Evolutionary conservation across 1,139 yeast species (phyloP).

Genomic region (Protomyces lactucae-debilis): DNA sequence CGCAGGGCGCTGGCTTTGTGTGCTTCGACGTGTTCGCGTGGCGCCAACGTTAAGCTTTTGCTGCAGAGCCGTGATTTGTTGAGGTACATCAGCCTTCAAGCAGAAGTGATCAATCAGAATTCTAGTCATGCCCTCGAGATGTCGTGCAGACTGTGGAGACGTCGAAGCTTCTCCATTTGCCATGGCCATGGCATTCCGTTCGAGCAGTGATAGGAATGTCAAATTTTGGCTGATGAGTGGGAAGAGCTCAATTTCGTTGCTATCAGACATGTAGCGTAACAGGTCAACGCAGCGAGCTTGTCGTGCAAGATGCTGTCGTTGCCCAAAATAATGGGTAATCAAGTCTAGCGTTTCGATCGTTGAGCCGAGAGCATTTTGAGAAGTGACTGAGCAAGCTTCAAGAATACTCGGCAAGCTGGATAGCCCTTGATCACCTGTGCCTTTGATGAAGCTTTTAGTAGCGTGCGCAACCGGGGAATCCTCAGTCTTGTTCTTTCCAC

Average conservation of each 20-base stretch:
- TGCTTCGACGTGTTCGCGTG: constrained; percentile 4
- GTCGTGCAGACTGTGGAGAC: constrained; percentile 1
- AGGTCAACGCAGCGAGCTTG: constrained; percentile 19
- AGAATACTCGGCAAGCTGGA: constrained; percentile 10
- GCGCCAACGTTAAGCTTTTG: not conserved
- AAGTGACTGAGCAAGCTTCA: constrained; percentile 14
- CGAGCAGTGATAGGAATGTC: constrained; percentile 7
- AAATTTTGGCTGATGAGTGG: constrained; percentile 3
- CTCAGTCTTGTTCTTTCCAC: constrained; percentile 4
- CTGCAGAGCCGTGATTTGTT: constrained; percentile 11
- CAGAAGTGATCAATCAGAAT: constrained; percentile 17
- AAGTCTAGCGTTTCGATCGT: constrained; percentile 13
- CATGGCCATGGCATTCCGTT: constrained; percentile 1
- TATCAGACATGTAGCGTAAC: constrained; percentile 21
- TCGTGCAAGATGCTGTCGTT: not conserved
- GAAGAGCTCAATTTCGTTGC: constrained; percentile 9
- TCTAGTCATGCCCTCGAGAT: constrained; percentile 12
- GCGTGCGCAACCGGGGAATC: not conserved
- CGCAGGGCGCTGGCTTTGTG: not conserved
- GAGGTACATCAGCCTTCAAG: constrained; percentile 15
- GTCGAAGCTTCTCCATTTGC: not conserved
- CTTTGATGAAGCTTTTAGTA: constrained; percentile 14
- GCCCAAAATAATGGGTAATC: constrained; percentile 16
- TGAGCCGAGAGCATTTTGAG: constrained; percentile 4
- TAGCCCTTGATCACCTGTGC: constrained; percentile 21